phyloP scores from a whole-genome alignment of 495 filamentous ascomycete genomes.

The Bryoglossum gracile region DNA sequence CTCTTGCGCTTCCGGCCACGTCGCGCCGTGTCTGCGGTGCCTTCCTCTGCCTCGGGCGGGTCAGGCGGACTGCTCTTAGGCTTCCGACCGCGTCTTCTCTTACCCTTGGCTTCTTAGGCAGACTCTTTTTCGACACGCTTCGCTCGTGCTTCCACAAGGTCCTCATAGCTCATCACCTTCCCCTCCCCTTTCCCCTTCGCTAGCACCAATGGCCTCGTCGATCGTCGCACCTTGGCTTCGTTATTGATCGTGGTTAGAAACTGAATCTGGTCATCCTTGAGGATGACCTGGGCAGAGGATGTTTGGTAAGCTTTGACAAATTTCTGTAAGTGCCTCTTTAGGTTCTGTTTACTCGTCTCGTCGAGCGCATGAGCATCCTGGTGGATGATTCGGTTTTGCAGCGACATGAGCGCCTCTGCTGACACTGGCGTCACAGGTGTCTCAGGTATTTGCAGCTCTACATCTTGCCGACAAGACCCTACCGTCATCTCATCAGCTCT shows the following conservation, averaged over 20 bases:
- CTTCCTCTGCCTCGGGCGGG: slow-evolving; percentile 14
- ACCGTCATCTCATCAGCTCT: too few species aligned
- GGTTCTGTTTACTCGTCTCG: slow-evolving; percentile 24
- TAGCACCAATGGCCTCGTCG: slow-evolving; percentile 18
- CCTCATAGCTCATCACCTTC: slow-evolving; percentile 34
- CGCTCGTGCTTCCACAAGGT: slow-evolving; percentile 31
- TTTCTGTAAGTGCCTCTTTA: slow-evolving; percentile 23
- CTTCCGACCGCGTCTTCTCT: slow-evolving; percentile 13
- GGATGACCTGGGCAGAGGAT: background rate
- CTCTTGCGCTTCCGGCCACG: slow-evolving; percentile 26
- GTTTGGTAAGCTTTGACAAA: slow-evolving; percentile 16
- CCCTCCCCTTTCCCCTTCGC: slow-evolving; percentile 7
- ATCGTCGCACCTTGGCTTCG: slow-evolving; percentile 20
- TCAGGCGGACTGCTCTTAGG: slow-evolving; percentile 6
- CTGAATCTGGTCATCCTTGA: slow-evolving; percentile 1
- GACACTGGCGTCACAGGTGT: too few species aligned
- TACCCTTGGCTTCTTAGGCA: slow-evolving; percentile 16
- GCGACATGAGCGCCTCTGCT: too few species aligned
- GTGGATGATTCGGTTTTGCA: too few species aligned
- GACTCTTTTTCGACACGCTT: slow-evolving; percentile 26
- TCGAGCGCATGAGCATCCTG: slow-evolving; percentile 25
- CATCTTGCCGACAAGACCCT: too few species aligned
- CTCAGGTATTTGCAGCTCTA: too few species aligned
- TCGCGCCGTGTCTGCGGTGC: slow-evolving; percentile 20
- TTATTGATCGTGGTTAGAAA: slow-evolving; percentile 4